These are phyloP conservation scores for Candida insectalens DNA, from an alignment of 805 yeast genomes.

Conservation along the genomic window DNA sequence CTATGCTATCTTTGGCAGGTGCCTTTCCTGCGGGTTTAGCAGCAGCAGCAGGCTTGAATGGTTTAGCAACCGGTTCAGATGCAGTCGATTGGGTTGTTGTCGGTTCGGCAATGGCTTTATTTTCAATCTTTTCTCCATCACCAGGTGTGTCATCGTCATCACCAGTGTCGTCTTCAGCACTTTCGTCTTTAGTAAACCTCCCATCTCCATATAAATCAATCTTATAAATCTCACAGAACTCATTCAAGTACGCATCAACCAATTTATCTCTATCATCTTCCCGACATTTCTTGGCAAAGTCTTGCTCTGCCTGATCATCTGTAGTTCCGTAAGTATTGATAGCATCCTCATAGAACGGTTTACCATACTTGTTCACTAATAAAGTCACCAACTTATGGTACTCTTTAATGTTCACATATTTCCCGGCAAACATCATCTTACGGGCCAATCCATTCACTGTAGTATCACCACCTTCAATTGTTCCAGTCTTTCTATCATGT, in stretches of 20 bases:
- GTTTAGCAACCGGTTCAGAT: neutral
- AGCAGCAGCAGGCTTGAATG: too few relatives aligned
- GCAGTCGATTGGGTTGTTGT: neutral
- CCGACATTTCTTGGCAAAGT: conserved; percentile 15
- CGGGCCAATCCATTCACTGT: conserved; percentile 8
- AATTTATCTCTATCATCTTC: conserved; percentile 19
- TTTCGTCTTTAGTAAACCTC: conserved; percentile 4
- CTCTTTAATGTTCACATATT: conserved; percentile 15
- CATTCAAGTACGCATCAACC: conserved; percentile 18
- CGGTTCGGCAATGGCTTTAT: conserved; percentile 1
- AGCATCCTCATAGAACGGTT: conserved; percentile 14
- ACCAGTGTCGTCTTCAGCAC: conserved; percentile 2
- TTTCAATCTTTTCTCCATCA: conserved; percentile 4
- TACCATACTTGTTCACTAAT: conserved; percentile 15
- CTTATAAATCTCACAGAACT: conserved; percentile 19
- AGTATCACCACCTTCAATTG: conserved; percentile 9
- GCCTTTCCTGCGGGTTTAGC: neutral
- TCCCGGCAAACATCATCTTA: conserved; percentile 11
- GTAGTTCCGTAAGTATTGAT: conserved; percentile 8
- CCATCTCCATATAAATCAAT: conserved; percentile 18
- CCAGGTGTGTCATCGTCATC: conserved; percentile 4
- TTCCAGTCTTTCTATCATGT: conserved; percentile 6
- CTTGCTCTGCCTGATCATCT: conserved; percentile 3
- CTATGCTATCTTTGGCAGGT: conserved; percentile 11
- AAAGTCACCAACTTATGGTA: conserved; percentile 14